A percentile compares a stretch with the other conserved stretches of the same genome.
Conservation (phyloP, 2,329 filamentous ascomycete species). For the Lizonia empirigonia region DNA sequence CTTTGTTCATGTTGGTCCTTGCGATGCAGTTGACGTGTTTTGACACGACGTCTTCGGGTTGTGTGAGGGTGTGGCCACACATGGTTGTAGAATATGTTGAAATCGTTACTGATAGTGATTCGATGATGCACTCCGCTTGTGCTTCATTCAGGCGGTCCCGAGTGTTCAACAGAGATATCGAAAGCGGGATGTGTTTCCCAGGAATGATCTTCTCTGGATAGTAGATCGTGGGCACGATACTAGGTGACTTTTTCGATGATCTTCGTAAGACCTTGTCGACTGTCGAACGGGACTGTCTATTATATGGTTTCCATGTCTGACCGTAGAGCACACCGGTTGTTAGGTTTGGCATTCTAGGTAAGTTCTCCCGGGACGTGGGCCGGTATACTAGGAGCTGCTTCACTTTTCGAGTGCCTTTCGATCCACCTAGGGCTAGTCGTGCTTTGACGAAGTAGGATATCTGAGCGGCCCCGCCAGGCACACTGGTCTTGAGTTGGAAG, state of each 20-base stretch:
- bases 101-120: constrained; percentile 37
- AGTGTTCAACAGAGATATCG: constrained; percentile 32
- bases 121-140: constrained; percentile 31
- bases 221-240: constrained; percentile 40
- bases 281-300: constrained; percentile 19
- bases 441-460: constrained; percentile 43
- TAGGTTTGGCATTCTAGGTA: constrained; percentile 25
- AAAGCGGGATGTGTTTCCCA: constrained; percentile 41
- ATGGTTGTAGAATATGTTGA: constrained; percentile 42
- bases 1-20: constrained; percentile 30
- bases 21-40: constrained; percentile 43
- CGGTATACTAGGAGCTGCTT: constrained; percentile 37
- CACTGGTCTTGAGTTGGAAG: constrained; percentile 35
- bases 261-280: constrained; percentile 34
- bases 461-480: constrained; percentile 34
- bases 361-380: constrained; percentile 22
- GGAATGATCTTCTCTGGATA: constrained; percentile 38
- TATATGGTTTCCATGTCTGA: constrained; percentile 36
- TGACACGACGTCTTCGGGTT: constrained; percentile 37
- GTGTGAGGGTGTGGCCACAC: constrained; percentile 32
- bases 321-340: constrained; percentile 34
- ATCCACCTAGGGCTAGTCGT: constrained; percentile 24
- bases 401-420: constrained; percentile 22
- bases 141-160: constrained; percentile 26
- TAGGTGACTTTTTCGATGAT: constrained; percentile 21